Base-by-base conservation (phyloP, 2,329 filamentous ascomycete genomes). In the Diaporthe destruens region DNA sequence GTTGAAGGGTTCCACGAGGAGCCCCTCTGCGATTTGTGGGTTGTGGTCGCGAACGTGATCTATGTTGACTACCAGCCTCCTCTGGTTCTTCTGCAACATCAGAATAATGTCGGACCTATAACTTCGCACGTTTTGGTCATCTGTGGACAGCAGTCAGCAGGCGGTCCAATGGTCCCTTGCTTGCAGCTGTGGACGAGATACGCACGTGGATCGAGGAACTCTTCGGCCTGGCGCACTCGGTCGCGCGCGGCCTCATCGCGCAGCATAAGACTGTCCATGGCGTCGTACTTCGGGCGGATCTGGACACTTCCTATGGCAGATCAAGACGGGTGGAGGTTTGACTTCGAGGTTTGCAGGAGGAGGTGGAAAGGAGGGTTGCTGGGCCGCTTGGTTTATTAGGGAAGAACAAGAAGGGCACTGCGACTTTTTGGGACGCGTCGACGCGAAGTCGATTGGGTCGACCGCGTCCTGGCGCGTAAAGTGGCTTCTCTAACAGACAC, bases 161-260 rank as follows among this genome's bases (percentile, higher is more conserved):
- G 54, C 25, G 20, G 11, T 39, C 32, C 29, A n/a, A 18, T 16
- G 16, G 20, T n/a, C 53, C 23, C 49, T 9, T 25, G 32, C 44
- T 54, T 16, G 18, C 16, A 25, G 47, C 23, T 44, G 34, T 32
- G 56, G 47, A 59, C 32, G 47, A 59, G 34, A 56, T 56, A 78
- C 92, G 79, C 89, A 98, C 95, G 92, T 74, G 96, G 96, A 86
- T 98, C 96, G 55, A 98, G 90, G 80, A 98, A 98, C 82, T 98
- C 95, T 78, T 93, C 89, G n/a, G 94, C 95, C 76, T 93, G 90
- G 78, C 94, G 93, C 81, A 98, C 90, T 79, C 95, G 94, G 85
- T 97, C 92, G 78, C 91, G 89, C 78, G 92, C 91, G 76, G 92
- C 94, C 83, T 96, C 94, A 87, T 98, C 95, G 82, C 92, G 90